Evolutionary conservation across 176 grass and related monocot species (phyloP), one percentile per base, ranked within the genome.

Genomic region (Bothriochloa decipiens): DNA sequence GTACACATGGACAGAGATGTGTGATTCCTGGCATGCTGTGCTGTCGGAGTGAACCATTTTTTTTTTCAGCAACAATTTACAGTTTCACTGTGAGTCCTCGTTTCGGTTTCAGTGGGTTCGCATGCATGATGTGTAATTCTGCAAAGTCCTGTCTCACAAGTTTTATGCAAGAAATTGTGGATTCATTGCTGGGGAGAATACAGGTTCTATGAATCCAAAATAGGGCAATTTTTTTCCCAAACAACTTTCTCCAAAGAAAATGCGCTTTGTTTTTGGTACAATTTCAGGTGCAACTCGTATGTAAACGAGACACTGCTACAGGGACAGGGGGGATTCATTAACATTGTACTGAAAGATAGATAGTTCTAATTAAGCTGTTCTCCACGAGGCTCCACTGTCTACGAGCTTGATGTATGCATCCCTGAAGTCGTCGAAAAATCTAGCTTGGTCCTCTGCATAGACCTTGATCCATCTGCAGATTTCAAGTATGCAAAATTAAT

Each of bases 351-450:
- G 47, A 72, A 1, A 45, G 11, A 45, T 17, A 3, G 22, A 60
- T 35, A 70, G 18, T 41, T 58, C 82, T 82, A 79, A 9, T 81
- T 91, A 92, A 81, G 65, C 71, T 27, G 50, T 35, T 89, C 66
- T 73, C 96, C 92, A 98, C 15, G 73, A 87, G 73, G 85, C 91
- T 41, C 96, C 93, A 22, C 74, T 94, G 33, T 95, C 85, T 53
- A 93, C 93, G 50, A 98, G 93, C 74, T 98, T 98, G 82, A 91
- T 87, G 74, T 98, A 98, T 11, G 92, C 23, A 60, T 86, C 86
- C 65, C 75, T 88, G 69, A 93, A 98, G 75, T 98, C 91, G 14
- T 84, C 32, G 49, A 92, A 98, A 86, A 98, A 98, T 72, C 68
- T 92, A 39, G 20, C 68, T 80, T 98, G 93, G 70, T 98, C 93